phyloP scores from a whole-genome alignment of 106 monocot genomes.

The Vanilla planifolia region DNA sequence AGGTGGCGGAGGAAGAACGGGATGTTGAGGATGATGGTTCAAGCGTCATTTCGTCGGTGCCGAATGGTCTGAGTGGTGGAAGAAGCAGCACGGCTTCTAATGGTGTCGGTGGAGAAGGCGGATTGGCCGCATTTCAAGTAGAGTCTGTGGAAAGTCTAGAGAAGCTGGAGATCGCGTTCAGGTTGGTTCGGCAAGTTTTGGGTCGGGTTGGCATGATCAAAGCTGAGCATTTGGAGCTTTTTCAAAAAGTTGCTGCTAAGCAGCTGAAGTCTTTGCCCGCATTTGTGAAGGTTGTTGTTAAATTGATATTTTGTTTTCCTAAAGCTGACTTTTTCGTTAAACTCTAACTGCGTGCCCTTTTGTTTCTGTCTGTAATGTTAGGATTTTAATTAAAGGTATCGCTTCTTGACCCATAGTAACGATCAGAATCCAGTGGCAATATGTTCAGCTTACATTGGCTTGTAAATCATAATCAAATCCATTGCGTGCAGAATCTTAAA shows the following conservation, averaged over 20 bases:
- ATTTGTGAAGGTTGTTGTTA: conserved; percentile 68
- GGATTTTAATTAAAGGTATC: too few species aligned
- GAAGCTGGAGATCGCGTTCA: conserved; percentile 72
- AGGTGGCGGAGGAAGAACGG: conserved; percentile 44
- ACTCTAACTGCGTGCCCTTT: too few species aligned
- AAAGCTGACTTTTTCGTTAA: too few species aligned
- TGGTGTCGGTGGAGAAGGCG: conserved; percentile 19
- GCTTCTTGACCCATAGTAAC: too few species aligned
- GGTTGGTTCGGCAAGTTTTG: conserved; percentile 55
- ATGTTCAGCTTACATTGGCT: too few species aligned
- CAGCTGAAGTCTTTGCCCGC: conserved; percentile 72
- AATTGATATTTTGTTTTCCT: neutral
- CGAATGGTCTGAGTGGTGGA: conserved; percentile 20
- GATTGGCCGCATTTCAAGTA: conserved; percentile 35
- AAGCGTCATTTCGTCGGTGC: conserved; percentile 32
- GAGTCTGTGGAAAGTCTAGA: conserved; percentile 68
- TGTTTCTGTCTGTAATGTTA: too few species aligned
- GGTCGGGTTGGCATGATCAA: conserved; percentile 29
- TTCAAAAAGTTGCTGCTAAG: conserved; percentile 50
- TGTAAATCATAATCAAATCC: too few species aligned
- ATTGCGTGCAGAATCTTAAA: too few species aligned
- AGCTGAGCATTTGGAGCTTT: conserved; percentile 39
- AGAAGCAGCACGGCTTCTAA: conserved; percentile 46
- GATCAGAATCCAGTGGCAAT: too few species aligned
- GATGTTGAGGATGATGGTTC: conserved; percentile 39